Conservation (phyloP, 495 filamentous ascomycete genomes). For the Neurospora sublineolata region DNA sequence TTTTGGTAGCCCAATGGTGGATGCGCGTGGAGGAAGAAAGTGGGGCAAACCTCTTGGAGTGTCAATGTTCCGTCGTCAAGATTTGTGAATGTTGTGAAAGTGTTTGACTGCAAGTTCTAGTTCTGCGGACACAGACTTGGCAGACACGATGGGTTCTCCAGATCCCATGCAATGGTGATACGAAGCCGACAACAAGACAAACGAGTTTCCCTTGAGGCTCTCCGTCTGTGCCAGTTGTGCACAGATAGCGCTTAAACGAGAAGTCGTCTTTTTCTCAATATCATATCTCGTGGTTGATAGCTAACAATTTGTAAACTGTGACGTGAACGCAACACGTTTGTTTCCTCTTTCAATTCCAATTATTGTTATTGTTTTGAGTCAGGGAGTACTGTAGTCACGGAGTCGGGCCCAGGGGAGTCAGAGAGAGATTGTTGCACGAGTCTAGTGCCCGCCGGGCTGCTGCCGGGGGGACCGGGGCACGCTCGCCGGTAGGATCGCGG, state of each 20-base stretch:
- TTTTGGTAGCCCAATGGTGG: neutral
- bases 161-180: neutral
- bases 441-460: neutral
- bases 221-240: neutral
- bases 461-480: neutral
- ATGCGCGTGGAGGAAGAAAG: neutral
- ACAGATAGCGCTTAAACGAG: neutral
- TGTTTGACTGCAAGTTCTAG: neutral
- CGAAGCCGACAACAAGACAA: neutral
- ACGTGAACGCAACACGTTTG: neutral
- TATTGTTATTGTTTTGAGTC: neutral
- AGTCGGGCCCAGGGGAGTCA: neutral
- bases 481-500: neutral
- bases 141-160: neutral
- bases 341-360: neutral
- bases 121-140: neutral
- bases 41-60: neutral
- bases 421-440: neutral
- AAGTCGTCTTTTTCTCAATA: neutral
- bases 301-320: neutral
- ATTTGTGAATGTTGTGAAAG: neutral
- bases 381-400: neutral
- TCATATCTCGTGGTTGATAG: neutral
- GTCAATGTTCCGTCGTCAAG: neutral
- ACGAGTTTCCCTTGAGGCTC: neutral